Base-by-base conservation (phyloP, 495 filamentous ascomycete species). In the Xylaria sp. region DNA sequence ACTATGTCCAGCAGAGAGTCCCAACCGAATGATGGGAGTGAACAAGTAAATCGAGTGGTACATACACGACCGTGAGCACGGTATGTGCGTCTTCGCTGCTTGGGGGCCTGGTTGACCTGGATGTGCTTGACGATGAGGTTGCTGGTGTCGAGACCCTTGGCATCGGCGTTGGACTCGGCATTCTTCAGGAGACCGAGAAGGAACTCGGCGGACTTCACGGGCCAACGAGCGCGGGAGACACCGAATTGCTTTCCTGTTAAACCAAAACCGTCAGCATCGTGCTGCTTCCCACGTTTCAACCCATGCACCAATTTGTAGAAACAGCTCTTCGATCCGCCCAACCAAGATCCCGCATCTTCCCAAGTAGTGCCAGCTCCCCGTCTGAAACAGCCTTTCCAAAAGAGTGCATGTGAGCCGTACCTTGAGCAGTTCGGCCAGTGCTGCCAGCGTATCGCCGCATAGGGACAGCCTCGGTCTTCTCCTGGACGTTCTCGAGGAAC, bases 51-150 rank as follows among this genome's bases (percentile, higher is more conserved):
- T 53, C 57, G 33, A 53, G 41, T 3, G 62, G 55, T 75, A 92
- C 96, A 79, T 97, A 99, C 96, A 89, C 95, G 93, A 90, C 96
- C 96, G 88, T 99, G 96, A 72, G 97, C 97, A 89, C 96, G 94
- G 90, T 98, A 99, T 79, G 96, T 99, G 79, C 96, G 91, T 84
- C 96, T 90, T 80, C 96, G 89, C 86, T 97, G 94, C 90, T 98
- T 98, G 78, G 96, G 96, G 72, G 96, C 96, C 88, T 99, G 96
- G 90, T 98, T 98, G 87, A 98, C 97, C 86, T 98, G 96, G 86
- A 99, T 98, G 89, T 97, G 96, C 92, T 97, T 97, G 83, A 99
- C 92, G 79, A 97, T 86, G 74, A 99, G 89, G 87, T 94, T 97
- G 86, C 90, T 89, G 77, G 93, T 98, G 85, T 99, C 96, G 77